Base-by-base conservation (phyloP, 768 basidiomycete genomes). In the Infundibulicybe gibba region DNA sequence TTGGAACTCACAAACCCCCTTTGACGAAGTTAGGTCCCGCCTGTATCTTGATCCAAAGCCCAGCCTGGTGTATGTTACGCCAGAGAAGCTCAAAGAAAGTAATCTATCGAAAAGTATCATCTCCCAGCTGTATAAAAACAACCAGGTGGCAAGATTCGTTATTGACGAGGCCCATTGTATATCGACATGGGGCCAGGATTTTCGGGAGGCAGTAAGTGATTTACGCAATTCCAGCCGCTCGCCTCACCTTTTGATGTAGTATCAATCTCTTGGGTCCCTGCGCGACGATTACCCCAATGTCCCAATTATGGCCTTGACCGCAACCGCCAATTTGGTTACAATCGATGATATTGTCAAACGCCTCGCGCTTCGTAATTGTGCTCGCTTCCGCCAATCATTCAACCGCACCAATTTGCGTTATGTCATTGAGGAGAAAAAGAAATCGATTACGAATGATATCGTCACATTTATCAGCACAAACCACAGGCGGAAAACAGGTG, bases 111-210 rank as follows among this genome's bases (percentile, higher is more conserved):
- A 71, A 55, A 64, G 58, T 9, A 76, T 85, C 14, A 64, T 98
- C 9, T 53, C 62, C 15, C 63, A 68, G n/a, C 68, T 97, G 2
- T 75, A 93, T 57, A 59, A 66, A 5, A 60, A 67, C 19, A 68
- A 74, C 4, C 68, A 77, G 47, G 61, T 99, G 34, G 93, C 91
- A 13, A 73, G 95, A 30, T 95, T 99, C 60, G 94, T 97, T 1
- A 78, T 97, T 43, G 97, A 99, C 60, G 97, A 99, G 62, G 95
- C 94, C 2, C 97, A 99, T 63, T 93, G 92, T 61, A 89, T 98
- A 37, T 85, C 83, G 12, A 83, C 84, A 17, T 98, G 97, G 97
- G 97, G 95, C 5, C 83, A 94, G 58, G 87, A 94, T 60, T 94
- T 97, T 58, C 81, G 95, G 41, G 79, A 80, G 15, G 80, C 87